Evolutionary conservation across 1,284 basidiomycete species (phyloP), one percentile per base, ranked within the genome.

Genomic region (Cryptococcus sp.): DNA sequence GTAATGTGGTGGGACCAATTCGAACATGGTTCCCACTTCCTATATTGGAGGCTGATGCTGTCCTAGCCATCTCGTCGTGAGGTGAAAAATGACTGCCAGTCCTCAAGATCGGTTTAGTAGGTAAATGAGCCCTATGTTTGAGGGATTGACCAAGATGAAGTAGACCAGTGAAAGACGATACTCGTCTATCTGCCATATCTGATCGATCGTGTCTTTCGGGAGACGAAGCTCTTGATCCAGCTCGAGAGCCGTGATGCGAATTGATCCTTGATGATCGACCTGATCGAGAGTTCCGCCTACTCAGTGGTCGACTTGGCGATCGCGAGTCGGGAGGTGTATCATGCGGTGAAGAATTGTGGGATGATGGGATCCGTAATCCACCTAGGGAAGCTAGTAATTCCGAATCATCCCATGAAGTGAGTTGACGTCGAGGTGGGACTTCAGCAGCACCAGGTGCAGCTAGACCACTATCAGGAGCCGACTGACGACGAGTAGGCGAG

Each of bases 371-470:
- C 13, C 60, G 49, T 25, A 71, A 54, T 14, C 63, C 61, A 4
- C 82, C 80, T 22, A 87, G 76, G 2, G 85, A 87, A 19, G 85
- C 77, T 42, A 91, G 76, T 11, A 92, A 78, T 72, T 91, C 88
- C 4, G 85, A 85, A 69, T 91, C 88, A 49, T 87, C 82, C 82
- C 85, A 88, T 52, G 88, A 84, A 47, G 63, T 60, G n/a, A 90
- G 79, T 19, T 85, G 65, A 56, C 72, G 66, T 54, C 72, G 65
- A 42, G 72, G 62, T 14, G 76, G 69, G n/a, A 72, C 56, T 32
- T 70, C 66, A n/a, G 60, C 53, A 9, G 53, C 23, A 4, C 57
- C 60, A 34, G 45, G 55, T n/a, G 45, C 55, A 2, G 40, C 43
- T n/a, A 54, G 54, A 11, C 45, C 48, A 23, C 53, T 56, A 21